Evolutionary conservation across 2,329 filamentous ascomycete genomes (phyloP), one percentile per base, ranked within the genome.

Genomic region (Arthroderma uncinatum): DNA sequence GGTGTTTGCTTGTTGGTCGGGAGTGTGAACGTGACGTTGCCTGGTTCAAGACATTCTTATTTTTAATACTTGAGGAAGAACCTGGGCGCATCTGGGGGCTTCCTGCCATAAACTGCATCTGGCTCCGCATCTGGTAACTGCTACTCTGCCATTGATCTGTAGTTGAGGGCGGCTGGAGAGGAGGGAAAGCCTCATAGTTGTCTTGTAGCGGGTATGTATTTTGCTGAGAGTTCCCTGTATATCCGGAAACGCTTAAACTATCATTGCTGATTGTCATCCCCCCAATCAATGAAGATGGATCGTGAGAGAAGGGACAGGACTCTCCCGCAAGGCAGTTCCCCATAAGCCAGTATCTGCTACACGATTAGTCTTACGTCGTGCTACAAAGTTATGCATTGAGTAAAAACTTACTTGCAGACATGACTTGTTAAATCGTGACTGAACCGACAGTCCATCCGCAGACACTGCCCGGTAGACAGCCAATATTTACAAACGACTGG

Each of bases 401-500:
- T 50, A 47, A 42, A 86, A 42, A 86, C 89, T 80, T 78, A 94
- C 89, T 97, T 97, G 91, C 93, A 98, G 61, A 98, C 81, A 66
- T 96, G 93, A 67, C 88, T 94, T 68, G 89, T 95, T 47, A 95
- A 80, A 70, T 98, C 92, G 71, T 98, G 93, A 64, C 91, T 95
- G 73, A 97, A 98, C 58, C 92, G 86, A 71, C 93, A 98, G 72
- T 98, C 93, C 59, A 92, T 92, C 59, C 93, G 84, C 55, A 96
- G 83, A 70, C 93, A 98, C 71, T 93, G 88, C n/a, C 93, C 93
- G 6, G 87, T 94, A 8, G 91, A 92, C 62, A 98, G 78, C 78
- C 90, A 97, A 71, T 97, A 98, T 73, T 95, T 95, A 81, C 93
- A 98, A 42, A 97, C 88, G 39, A 96, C 86, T 25, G 89, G 86